Evolutionary conservation across 1,284 basidiomycete species (phyloP), one percentile per base, ranked within the genome.

Genomic region (Tilletia walkeri): DNA sequence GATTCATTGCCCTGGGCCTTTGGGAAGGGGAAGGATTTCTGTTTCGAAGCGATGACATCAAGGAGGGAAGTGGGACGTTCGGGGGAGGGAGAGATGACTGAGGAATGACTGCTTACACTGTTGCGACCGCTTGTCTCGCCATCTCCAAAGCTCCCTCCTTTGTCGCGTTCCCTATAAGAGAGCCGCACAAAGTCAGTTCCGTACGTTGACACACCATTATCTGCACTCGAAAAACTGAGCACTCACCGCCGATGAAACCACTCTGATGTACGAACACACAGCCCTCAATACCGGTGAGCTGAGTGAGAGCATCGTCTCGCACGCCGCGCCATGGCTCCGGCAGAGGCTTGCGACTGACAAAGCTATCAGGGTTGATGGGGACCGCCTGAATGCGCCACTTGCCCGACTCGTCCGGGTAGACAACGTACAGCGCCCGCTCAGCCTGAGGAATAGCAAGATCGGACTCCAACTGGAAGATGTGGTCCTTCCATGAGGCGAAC

Each of bases 311-410:
- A 9, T 91, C 90, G 83, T 99, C 96, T 59, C 96, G 88, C 50
- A 95, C 85, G 9, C 96, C 95, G 73, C 95, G 88, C 95, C 96
- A 99, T 4, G 85, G 86, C 84, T 97, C 94, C 1, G 96, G 95
- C 49, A 99, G 86, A 0, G 93, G 89, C 84, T 95, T 96, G 61
- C 96, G 88, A 84, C 91, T 94, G 82, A 90, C 89, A 80, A 99
- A 99, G 80, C 90, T 92, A 78, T 93, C 91, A 2, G 91, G 86
- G 1, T 89, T 87, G 67, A 90, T 86, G 16, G 95, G 92, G 16
- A 99, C 92, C 16, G 94, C 94, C 84, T 98, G 95, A 65, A 99
- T 86, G 65, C 96, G 90, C 95, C 95, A 99, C 81, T 90, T 93
- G 41, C 80, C 78, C 9, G 75, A 72, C 80, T 99, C 95, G 68